phyloP scores from a whole-genome alignment of 768 basidiomycete species.

The Hebeloma cylindrosporum region DNA sequence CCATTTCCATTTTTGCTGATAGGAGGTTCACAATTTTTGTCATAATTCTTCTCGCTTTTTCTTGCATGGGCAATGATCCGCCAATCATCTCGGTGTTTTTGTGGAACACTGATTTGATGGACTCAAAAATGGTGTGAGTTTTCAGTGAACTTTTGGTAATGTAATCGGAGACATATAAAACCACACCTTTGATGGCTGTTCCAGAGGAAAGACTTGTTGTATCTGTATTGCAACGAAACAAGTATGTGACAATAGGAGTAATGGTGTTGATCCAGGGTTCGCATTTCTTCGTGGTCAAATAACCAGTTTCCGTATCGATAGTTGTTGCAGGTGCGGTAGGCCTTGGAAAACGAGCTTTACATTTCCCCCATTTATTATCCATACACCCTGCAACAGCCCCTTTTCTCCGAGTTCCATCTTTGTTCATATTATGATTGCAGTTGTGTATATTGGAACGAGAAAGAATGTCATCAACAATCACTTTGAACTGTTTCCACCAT shows the following conservation, averaged over 20 bases:
- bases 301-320: constrained; percentile 28
- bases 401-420: constrained; percentile 16
- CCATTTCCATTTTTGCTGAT: constrained; percentile 31
- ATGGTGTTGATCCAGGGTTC: constrained; percentile 35
- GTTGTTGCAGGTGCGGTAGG: constrained; percentile 15
- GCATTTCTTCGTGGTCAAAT: constrained; percentile 28
- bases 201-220: constrained; percentile 32
- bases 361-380: constrained; percentile 28
- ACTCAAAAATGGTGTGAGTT: constrained; percentile 33
- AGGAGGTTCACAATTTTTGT: constrained; percentile 25
- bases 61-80: constrained; percentile 5
- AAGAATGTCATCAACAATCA: constrained; percentile 28
- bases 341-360: constrained; percentile 36
- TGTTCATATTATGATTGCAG: constrained; percentile 19
- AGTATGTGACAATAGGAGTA: constrained; percentile 26
- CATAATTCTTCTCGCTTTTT: constrained; percentile 10
- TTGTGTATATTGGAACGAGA: constrained; percentile 29
- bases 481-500: constrained; percentile 22
- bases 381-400: constrained; percentile 22
- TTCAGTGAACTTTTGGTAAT: constrained; percentile 34
- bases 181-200: constrained; percentile 33
- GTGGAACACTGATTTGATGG: constrained; percentile 22
- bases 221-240: constrained; percentile 37
- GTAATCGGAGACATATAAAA: constrained; percentile 37
- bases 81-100: constrained; percentile 23